phyloP scores from a whole-genome alignment of 257 asterid species.

The Nicotiana attenuata region DNA sequence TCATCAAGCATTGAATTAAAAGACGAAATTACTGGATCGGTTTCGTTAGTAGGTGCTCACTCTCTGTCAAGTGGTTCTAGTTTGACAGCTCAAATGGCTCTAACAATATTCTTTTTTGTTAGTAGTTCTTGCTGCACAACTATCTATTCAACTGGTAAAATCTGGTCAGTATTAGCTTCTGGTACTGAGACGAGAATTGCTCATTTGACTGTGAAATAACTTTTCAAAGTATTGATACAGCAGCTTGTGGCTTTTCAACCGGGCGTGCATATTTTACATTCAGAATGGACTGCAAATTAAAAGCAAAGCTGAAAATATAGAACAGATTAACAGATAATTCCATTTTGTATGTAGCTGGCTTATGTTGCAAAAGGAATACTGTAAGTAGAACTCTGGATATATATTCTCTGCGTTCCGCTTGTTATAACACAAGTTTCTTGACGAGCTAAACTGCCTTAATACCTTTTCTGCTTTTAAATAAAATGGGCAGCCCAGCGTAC shows the following conservation, averaged over 20 bases:
- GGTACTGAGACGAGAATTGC: not conserved
- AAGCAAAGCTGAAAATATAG: not conserved
- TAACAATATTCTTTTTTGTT: conserved; percentile 29
- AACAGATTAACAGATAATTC: not conserved
- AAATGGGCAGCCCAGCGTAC: too few relatives aligned
- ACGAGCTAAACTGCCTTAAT: not conserved
- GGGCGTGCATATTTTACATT: not conserved
- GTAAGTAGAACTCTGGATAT: not conserved
- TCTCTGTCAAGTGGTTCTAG: conserved; percentile 39
- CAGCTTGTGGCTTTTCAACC: not conserved
- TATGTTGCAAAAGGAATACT: not conserved
- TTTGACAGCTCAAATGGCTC: conserved; percentile 15
- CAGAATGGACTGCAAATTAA: not conserved
- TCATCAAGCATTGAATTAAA: conserved; percentile 83
- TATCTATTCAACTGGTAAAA: conserved; percentile 22
- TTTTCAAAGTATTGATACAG: not conserved
- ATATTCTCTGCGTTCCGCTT: not conserved
- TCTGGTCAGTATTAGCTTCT: not conserved
- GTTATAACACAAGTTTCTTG: not conserved
- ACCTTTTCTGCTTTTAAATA: not conserved
- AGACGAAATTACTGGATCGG: conserved; percentile 94
- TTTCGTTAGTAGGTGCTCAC: conserved; percentile 97
- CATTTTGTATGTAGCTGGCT: not conserved
- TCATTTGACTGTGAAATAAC: not conserved
- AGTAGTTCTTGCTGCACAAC: conserved; percentile 36